phyloP scores from a whole-genome alignment of 2,329 filamentous ascomycete genomes.

The Talaromyces sp. region DNA sequence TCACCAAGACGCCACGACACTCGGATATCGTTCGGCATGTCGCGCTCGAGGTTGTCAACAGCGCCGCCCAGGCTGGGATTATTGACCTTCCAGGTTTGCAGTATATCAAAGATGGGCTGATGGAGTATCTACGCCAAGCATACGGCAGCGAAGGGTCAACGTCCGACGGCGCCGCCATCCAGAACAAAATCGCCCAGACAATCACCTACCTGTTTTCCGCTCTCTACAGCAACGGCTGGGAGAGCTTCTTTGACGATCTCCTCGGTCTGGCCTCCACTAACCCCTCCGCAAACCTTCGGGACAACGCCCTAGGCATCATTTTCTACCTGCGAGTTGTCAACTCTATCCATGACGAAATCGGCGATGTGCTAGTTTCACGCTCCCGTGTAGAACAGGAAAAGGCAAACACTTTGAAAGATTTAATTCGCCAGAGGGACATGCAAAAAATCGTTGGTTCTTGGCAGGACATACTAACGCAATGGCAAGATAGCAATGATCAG shows the following conservation, averaged over 20 bases:
- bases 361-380: slow-evolving; percentile 80
- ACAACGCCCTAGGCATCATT: slow-evolving; percentile 71
- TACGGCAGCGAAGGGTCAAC: slow-evolving; percentile 59
- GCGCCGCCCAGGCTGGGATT: slow-evolving; percentile 74
- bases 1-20: slow-evolving; percentile 69
- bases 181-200: slow-evolving; percentile 97
- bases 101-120: slow-evolving; percentile 73
- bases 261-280: slow-evolving; percentile 65
- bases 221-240: slow-evolving; percentile 82
- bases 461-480: slow-evolving; percentile 82
- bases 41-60: slow-evolving; percentile 88
- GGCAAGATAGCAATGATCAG: slow-evolving; percentile 63
- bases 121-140: slow-evolving; percentile 72
- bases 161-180: slow-evolving; percentile 70
- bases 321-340: slow-evolving; percentile 85
- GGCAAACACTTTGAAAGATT: slow-evolving; percentile 85
- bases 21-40: slow-evolving; percentile 84
- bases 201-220: slow-evolving; percentile 89
- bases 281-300: slow-evolving; percentile 52
- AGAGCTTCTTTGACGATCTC: slow-evolving; percentile 87
- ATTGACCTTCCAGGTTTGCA: slow-evolving; percentile 68
- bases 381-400: slow-evolving; percentile 74
- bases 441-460: slow-evolving; percentile 83
- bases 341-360: slow-evolving; percentile 95
- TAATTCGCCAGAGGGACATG: slow-evolving; percentile 81